Base-by-base conservation (phyloP, 495 filamentous ascomycete genomes). In the Podospora australis region DNA sequence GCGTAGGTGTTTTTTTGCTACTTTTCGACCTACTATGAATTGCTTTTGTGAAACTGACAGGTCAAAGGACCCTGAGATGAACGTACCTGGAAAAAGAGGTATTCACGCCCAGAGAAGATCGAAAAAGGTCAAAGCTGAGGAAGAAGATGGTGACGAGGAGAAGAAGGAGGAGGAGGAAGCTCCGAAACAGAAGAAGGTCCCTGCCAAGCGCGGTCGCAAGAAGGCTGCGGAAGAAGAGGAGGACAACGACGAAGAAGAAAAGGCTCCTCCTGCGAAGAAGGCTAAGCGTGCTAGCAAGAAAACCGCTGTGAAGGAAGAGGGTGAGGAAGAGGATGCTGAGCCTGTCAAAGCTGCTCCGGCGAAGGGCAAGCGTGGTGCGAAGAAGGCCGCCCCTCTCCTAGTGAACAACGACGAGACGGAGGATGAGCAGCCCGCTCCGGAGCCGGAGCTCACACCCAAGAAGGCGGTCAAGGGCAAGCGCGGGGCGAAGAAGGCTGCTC, bases 71-170 rank as follows among this genome's bases (percentile, higher is more conserved):
- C 60, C 73, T 3, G 81, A 84, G 54, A 70, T 76, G 59, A 89
- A 88, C 57, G 70, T 74, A n/a, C 81, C 77, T 16, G 84, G 84
- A 16, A 70, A 73, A 58, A 73, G 59, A 25, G 82, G 83, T n/a
- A 82, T 82, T 55, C 75, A 61, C 62, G 17, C 70, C 68, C 36
- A 65, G 57, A 6, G 72, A 67, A 39, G 43, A 10, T 8, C 13
- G 22, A 72, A 73, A 55, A 78, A 77, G 56, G 59, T 68, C 50
- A 39, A 9, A 14, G 46, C 20, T 17, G 23, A 43, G 19, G 38
- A 22, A 21, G 38, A 40, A 21, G 14, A 39, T 40, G n/a, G n/a
- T n/a, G n/a, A n/a, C n/a, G n/a, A n/a, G n/a, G n/a, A n/a, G n/a
- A n/a, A n/a, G n/a, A n/a, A n/a, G n/a, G n/a, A n/a, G n/a, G n/a